phyloP scores from a whole-genome alignment of 352 stramenopile species.

The Globisporangium uncinulatum region DNA sequence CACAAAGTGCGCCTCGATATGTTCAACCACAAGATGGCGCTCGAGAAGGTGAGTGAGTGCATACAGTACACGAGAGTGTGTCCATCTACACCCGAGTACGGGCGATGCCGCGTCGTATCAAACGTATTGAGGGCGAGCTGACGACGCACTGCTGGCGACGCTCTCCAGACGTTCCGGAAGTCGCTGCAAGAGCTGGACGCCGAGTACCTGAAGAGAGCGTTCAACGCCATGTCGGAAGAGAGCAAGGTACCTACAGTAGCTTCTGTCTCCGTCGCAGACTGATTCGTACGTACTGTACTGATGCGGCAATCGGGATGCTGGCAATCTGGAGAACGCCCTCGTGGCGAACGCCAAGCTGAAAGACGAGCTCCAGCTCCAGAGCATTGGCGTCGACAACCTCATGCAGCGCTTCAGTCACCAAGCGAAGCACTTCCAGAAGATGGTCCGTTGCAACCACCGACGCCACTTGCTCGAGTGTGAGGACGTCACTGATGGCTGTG shows the following conservation, averaged over 20 bases:
- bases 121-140: background rate
- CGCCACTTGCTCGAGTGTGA: too few relatives aligned
- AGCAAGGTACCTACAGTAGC: slow-evolving; percentile 45
- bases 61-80: background rate
- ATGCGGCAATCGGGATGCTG: too few relatives aligned
- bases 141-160: background rate
- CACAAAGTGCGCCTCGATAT: slow-evolving; percentile 75
- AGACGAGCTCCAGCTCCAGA: slow-evolving; percentile 70
- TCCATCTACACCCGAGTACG: background rate
- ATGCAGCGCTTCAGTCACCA: slow-evolving; percentile 73
- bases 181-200: slow-evolving; percentile 68
- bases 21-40: slow-evolving; percentile 84
- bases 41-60: slow-evolving; percentile 53
- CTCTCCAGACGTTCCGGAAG: slow-evolving; percentile 58
- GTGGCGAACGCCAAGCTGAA: slow-evolving; percentile 78
- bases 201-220: slow-evolving; percentile 77
- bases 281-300: background rate
- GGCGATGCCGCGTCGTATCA: background rate
- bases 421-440: slow-evolving; percentile 59
- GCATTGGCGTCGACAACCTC: slow-evolving; percentile 75
- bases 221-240: slow-evolving; percentile 77
- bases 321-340: slow-evolving; percentile 44
- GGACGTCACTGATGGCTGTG: background rate
- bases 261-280: background rate
- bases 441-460: slow-evolving; percentile 39